Base-by-base conservation (phyloP, 1,284 basidiomycete species). In the Wallemia ichthyophaga region DNA sequence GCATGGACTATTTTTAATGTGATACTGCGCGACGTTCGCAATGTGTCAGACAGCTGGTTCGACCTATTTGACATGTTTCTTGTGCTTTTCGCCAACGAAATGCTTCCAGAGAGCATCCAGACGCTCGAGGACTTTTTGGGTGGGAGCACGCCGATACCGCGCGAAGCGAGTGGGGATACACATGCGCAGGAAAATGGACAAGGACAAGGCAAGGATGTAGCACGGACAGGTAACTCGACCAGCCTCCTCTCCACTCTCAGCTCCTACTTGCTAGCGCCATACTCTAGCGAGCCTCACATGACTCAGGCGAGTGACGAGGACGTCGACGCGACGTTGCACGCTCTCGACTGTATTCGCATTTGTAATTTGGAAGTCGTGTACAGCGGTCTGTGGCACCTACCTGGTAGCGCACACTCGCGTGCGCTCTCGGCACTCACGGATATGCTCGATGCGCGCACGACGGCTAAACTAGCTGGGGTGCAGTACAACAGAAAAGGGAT, bases 21-120 rank as follows among this genome's bases (percentile, higher is more conserved):
- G 59, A 87, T 25, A 1, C 7, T 24, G 17, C 15, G 21, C 2
- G 28, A 1, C 28, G 17, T 37, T 23, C 21, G n/a, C 11, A 21
- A 9, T 25, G 3, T 53, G 24, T 24, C 24, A 15, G 24, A 2
- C 58, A 21, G 21, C 5, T 56, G 26, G 24, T 19, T 33, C 58
- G 67, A 88, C 81, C 87, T 99, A 61, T 95, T 98, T 65, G 91
- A 95, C 69, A 95, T 98, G 80, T 89, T 95, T 71, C 84, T 92
- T 67, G 95, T 89, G 31, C 74, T 99, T 25, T 98, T 98, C 71
- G 71, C 92, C 54, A 85, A 95, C 68, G 91, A 88, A 1, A 75
- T 98, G 26, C 73, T 99, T 24, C 91, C 89, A 0, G 77, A 75
- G 2, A 75, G 79, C 59, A 84, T 98, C 80, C 73, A 91, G n/a